Evolutionary conservation across 1,139 yeast genomes (phyloP), one percentile per base, ranked within the genome.

Genomic region (Hemisphaericaspora subhashii): DNA sequence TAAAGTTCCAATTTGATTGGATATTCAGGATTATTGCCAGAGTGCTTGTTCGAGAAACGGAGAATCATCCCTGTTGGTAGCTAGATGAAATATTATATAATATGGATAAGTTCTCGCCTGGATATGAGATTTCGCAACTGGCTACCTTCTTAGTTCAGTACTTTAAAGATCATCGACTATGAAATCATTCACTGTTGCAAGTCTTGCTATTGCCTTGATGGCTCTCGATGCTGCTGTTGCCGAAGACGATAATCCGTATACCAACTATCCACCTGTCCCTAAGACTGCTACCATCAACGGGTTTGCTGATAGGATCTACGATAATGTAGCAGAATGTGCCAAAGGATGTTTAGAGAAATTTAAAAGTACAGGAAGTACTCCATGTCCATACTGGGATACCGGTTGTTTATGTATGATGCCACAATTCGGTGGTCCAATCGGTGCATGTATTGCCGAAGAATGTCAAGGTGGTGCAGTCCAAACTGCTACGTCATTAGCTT

Each of bases 381-480:
- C 68, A 8, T 61, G 66, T 43, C 65, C 65, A 33, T 60, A 63
- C 48, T 63, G 68, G 68, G 68, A 64, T 42, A 60, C 68, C 33
- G 68, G 68, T 3, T 64, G 69, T 44, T 53, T 63, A 31, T 64
- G 69, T 52, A 62, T 64, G 23, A 62, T 64, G 65, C 54, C 65
- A 22, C 52, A 48, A 32, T 64, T 57, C 52, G 50, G 52, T 14
- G 62, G 60, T 5, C 36, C 37, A 21, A 62, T 63, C 23, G 69
- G 63, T 14, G 46, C 48, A 17, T 64, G 69, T 50, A 56, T 64
- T 40, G 66, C 64, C 33, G 36, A 45, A 5, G 44, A 45, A 17
- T 64, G 69, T 46, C 29, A 32, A 14, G 66, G 64, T 32, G 11
- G 35, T 2, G 62, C 59, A 20, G 59, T 61, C 28, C 36, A 32